Evolutionary conservation across 768 basidiomycete genomes (phyloP).

Genomic region (Podaxis sp.): DNA sequence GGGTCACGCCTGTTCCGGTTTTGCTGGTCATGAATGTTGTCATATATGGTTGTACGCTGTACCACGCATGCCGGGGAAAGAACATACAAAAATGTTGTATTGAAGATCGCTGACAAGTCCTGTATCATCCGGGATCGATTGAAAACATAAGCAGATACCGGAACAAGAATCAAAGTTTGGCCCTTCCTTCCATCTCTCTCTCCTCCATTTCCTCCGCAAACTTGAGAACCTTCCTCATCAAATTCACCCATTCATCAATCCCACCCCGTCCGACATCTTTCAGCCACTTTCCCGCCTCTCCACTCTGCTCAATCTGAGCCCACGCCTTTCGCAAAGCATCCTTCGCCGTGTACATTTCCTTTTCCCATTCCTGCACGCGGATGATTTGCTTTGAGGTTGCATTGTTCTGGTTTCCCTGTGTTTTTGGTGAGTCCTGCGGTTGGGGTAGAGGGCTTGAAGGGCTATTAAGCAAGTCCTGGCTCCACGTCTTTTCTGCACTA

Average conservation of each 20-base stretch:
- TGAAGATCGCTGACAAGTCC: not conserved
- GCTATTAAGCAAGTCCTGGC: not conserved
- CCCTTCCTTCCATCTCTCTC: slow-evolving; percentile 8
- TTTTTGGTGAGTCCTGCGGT: slow-evolving; percentile 7
- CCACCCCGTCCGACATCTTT: slow-evolving; percentile 57
- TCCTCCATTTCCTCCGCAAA: slow-evolving; percentile 23
- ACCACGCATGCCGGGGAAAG: too few relatives aligned
- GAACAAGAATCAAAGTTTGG: slow-evolving; percentile 3
- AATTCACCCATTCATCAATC: slow-evolving; percentile 58
- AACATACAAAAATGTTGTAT: not conserved
- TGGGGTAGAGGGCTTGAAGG: slow-evolving; percentile 14
- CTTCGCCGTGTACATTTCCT: slow-evolving; percentile 48
- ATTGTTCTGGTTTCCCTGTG: not conserved
- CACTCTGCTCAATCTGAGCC: slow-evolving; percentile 50
- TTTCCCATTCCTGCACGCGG: slow-evolving; percentile 52
- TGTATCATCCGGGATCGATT: not conserved
- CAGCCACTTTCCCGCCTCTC: slow-evolving; percentile 58
- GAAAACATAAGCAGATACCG: not conserved
- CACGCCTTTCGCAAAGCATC: slow-evolving; percentile 47
- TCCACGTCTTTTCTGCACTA: not conserved
- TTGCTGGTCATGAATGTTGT: too few relatives aligned
- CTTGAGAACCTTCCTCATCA: slow-evolving; percentile 29
- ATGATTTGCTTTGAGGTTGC: slow-evolving; percentile 1
- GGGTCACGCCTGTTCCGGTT: too few relatives aligned
- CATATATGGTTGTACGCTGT: too few relatives aligned